Conservation (phyloP, 768 basidiomycete species). For the Coprinopsis cinerea region DNA sequence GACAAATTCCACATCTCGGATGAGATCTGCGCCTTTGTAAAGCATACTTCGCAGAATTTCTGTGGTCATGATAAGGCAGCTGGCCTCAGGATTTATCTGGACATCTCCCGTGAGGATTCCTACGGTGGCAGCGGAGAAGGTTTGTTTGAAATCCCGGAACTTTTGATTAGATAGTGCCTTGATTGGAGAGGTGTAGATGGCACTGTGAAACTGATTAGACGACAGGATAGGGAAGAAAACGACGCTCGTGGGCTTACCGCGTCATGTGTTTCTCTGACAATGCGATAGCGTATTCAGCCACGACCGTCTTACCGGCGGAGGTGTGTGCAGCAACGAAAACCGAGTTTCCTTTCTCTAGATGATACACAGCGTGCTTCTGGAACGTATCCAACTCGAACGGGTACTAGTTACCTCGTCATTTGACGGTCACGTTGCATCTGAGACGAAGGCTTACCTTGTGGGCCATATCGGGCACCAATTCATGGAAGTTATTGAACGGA, state of each 20-base stretch:
- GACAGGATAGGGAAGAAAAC: slow-evolving; percentile 1
- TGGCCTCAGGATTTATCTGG: slow-evolving; percentile 97
- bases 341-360: slow-evolving; percentile 93
- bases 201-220: slow-evolving; percentile 41
- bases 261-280: slow-evolving; percentile 98
- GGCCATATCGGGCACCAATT: slow-evolving; percentile 95
- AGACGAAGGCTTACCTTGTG: slow-evolving; percentile 57
- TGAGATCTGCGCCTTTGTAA: slow-evolving; percentile 97
- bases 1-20: slow-evolving; percentile 98
- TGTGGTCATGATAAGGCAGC: slow-evolving; percentile 95
- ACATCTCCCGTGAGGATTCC: slow-evolving; percentile 98
- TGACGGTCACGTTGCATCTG: not conserved
- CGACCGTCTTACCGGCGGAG: slow-evolving; percentile 98
- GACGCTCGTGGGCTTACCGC: slow-evolving; percentile 43
- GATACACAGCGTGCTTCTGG: slow-evolving; percentile 98
- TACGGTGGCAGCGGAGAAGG: slow-evolving; percentile 85
- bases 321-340: slow-evolving; percentile 99
- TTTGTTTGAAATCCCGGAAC: slow-evolving; percentile 97
- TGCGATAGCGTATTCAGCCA: slow-evolving; percentile 98
- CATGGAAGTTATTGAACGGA: slow-evolving; percentile 80
- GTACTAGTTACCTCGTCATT: slow-evolving; percentile 42
- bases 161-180: slow-evolving; percentile 99
- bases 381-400: slow-evolving; percentile 99
- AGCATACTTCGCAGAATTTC: slow-evolving; percentile 98
- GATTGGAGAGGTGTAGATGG: slow-evolving; percentile 98